Conservation (phyloP, 805 yeast species). For the Torulaspora gathmanii region DNA sequence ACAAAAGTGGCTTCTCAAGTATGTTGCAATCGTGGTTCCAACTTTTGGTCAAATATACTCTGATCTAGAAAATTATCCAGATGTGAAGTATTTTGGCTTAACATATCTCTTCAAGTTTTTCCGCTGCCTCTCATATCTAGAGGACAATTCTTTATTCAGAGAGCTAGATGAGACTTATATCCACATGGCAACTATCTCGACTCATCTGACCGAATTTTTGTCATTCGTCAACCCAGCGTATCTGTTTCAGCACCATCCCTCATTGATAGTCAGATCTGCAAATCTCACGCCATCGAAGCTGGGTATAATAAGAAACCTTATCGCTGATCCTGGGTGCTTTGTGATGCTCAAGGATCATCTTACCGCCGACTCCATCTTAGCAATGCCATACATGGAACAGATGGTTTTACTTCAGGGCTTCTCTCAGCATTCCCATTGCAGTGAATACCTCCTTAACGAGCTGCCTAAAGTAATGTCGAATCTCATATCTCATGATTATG, state of each 20-base stretch:
- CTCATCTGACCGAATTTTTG: slow-evolving; percentile 22
- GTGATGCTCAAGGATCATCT: slow-evolving; percentile 19
- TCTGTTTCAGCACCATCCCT: slow-evolving; percentile 15
- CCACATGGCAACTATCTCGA: slow-evolving; percentile 15
- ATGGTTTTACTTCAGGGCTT: slow-evolving; percentile 29
- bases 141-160: slow-evolving; percentile 15
- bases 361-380: slow-evolving; percentile 18
- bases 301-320: slow-evolving; percentile 25
- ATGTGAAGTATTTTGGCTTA: slow-evolving; percentile 21
- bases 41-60: slow-evolving; percentile 23
- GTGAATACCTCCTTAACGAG: slow-evolving; percentile 14
- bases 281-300: slow-evolving; percentile 22
- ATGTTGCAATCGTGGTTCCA: slow-evolving; percentile 12
- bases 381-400: slow-evolving; percentile 33
- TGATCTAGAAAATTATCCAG: slow-evolving; percentile 15
- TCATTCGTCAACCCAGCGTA: slow-evolving; percentile 32
- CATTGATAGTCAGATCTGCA: slow-evolving; percentile 12
- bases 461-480: slow-evolving; percentile 29
- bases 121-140: slow-evolving; percentile 23
- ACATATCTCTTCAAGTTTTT: slow-evolving; percentile 26
- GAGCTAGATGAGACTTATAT: slow-evolving; percentile 21
- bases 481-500: slow-evolving; percentile 19
- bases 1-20: slow-evolving; percentile 17
- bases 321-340: slow-evolving; percentile 20
- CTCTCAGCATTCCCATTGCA: slow-evolving; percentile 21